phyloP scores from a whole-genome alignment of 164 flowering plant species.

The Stephania yunnanensis region DNA sequence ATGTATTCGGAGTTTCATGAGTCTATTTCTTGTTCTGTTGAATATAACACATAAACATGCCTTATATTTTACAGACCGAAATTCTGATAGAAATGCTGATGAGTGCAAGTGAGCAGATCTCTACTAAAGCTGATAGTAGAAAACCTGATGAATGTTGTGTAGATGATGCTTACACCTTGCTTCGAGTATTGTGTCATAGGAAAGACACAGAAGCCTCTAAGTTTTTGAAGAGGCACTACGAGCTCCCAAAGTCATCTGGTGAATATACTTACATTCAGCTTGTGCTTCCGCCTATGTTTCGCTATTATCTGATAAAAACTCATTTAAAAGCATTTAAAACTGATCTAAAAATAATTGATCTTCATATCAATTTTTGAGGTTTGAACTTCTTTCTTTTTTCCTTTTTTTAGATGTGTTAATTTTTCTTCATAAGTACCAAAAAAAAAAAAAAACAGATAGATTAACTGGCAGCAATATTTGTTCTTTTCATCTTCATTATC shows the following conservation, averaged over 20 bases:
- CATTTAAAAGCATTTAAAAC: background rate
- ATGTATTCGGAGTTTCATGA: too few species aligned
- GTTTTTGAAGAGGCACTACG: conserved; percentile 62
- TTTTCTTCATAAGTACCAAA: too few species aligned
- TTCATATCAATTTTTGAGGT: background rate
- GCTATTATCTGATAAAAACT: background rate
- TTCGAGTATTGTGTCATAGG: conserved; percentile 78
- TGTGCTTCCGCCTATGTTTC: background rate
- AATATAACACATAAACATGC: conserved; percentile 1
- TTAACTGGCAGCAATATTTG: too few species aligned
- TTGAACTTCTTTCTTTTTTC: too few species aligned
- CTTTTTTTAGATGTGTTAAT: too few species aligned
- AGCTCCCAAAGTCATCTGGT: conserved; percentile 86
- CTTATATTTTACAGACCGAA: conserved; percentile 45
- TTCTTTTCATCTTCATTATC: too few species aligned
- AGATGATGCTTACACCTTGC: conserved; percentile 56
- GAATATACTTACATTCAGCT: background rate
- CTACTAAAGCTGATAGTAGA: conserved; percentile 27
- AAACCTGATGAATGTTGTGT: conserved; percentile 25
- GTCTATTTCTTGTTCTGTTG: too few species aligned
- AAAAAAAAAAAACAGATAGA: too few species aligned
- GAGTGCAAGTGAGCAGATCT: conserved; percentile 59
- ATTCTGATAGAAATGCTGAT: conserved; percentile 60
- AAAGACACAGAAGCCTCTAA: conserved; percentile 73
- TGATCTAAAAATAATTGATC: background rate